Evolutionary conservation across 768 basidiomycete species (phyloP), one percentile per base, ranked within the genome.

Genomic region (Xerocomus spinulosus): DNA sequence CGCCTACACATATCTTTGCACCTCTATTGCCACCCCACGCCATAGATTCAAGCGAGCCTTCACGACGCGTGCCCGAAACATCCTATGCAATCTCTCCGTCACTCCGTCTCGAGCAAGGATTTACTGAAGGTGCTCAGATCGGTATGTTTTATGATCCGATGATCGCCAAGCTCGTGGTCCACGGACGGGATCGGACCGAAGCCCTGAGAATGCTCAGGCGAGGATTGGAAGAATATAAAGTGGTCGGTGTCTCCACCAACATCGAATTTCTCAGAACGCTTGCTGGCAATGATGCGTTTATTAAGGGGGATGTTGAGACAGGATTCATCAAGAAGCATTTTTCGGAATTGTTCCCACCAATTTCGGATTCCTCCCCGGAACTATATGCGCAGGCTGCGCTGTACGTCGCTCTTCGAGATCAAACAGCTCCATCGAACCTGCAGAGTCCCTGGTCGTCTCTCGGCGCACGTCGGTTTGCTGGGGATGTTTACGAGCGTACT

Each of bases 281-380:
- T 42, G 87, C 92, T 0, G 84, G 82, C 1, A 85, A 95, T 60
- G 56, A 75, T 33, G 78, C 85, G 2, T 97, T 97, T 61, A 75
- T 88, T 14, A 69, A 76, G 25, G 88, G 75, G 20, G 83, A 93
- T 49, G 79, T 97, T 10, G 93, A 96, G 61, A 95, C 93, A 3
- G 91, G 91, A 3, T 97, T 97, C 62, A 94, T 97, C 57, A 77
- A 80, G 92, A 92, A 90, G 80, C 85, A 95, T 62, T 77, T 80
- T 58, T 73, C 82, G 33, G 79, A 87, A 48, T 72, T 96, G n/a
- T 92, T 96, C 71, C 87, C 87, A 3, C 72, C 79, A 0, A 55
- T 82, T 3, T 54, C 71, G 6, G 68, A 77, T 14, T 83, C 89
- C 2, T 74, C 78, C 1, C 70, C 84, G 0, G 78, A 82, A 38